Conservation (phyloP, 176 grass and related monocot genomes). For the Elaeis guineensis region DNA sequence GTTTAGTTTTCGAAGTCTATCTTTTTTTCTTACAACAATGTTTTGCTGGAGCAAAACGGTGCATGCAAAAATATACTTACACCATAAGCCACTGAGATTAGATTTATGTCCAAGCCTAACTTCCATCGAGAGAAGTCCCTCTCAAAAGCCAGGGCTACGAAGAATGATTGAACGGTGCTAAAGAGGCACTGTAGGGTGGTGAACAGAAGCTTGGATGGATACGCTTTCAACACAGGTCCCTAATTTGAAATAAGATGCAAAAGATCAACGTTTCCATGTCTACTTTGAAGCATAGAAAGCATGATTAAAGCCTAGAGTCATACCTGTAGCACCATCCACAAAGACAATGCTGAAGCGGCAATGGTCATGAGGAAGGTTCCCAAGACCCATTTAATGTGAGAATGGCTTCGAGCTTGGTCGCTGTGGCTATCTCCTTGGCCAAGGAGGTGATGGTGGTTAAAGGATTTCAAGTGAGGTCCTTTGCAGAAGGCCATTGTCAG, state of each 20-base stretch:
- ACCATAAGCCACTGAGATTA: conserved; percentile 38
- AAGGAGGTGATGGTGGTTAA: conserved; percentile 43
- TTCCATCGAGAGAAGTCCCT: conserved; percentile 68
- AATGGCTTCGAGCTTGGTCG: background rate
- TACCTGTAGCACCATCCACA: conserved; percentile 61
- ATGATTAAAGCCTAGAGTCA: too few relatives aligned
- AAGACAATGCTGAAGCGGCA: conserved; percentile 30
- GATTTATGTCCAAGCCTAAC: conserved; percentile 34
- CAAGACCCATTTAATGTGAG: conserved; percentile 43
- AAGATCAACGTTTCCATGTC: too few relatives aligned
- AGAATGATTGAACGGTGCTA: conserved; percentile 41
- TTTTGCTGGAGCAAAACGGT: too few relatives aligned
- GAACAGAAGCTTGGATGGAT: conserved; percentile 67
- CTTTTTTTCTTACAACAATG: too few relatives aligned
- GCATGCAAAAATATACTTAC: conserved; percentile 17
- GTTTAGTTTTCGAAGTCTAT: too few relatives aligned
- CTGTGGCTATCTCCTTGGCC: background rate
- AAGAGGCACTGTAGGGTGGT: conserved; percentile 55
- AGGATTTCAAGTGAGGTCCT: conserved; percentile 43
- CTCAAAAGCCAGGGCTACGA: conserved; percentile 42
- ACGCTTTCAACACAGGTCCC: conserved; percentile 44
- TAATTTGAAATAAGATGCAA: background rate
- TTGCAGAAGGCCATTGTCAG: conserved; percentile 53
- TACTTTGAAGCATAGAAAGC: too few relatives aligned
- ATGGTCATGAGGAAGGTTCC: conserved; percentile 63